Percentiles rank a stretch among this genome's conserved stretches.
These are phyloP conservation scores for Tylopilus plumbeoviolaceoides DNA, from an alignment of 768 basidiomycete species.

Conservation along the genomic window DNA sequence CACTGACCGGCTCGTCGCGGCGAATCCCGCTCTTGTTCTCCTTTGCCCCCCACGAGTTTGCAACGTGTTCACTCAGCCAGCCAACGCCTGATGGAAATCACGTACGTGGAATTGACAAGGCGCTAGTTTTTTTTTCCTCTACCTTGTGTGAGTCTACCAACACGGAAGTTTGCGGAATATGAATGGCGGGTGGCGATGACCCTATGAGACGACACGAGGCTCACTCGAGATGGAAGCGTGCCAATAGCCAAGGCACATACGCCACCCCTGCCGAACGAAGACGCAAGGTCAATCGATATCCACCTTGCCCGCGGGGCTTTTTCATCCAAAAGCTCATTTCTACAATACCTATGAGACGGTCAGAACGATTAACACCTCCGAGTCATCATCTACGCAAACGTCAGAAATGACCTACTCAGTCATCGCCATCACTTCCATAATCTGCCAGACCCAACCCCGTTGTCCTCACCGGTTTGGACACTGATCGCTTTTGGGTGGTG, in stretches of 20 bases:
- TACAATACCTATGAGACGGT: conserved; percentile 3
- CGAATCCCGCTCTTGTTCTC: neutral
- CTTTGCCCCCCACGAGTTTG: conserved; percentile 9
- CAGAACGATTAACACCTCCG: conserved; percentile 1
- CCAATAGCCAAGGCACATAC: conserved; percentile 21
- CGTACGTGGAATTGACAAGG: conserved; percentile 12
- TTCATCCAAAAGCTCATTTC: neutral
- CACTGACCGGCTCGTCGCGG: neutral
- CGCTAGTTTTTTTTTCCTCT: neutral
- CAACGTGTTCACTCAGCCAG: conserved; percentile 21
- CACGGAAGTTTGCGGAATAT: neutral
- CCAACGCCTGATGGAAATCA: conserved; percentile 14
- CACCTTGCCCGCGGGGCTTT: neutral
- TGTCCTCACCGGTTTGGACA: conserved; percentile 26
- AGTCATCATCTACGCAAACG: neutral
- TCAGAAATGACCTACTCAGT: conserved; percentile 21
- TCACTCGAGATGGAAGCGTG: conserved; percentile 12
- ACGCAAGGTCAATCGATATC: neutral
- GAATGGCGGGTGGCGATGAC: conserved; percentile 19
- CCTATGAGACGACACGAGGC: conserved; percentile 22
- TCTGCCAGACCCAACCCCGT: conserved; percentile 61
- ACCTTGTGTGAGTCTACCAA: neutral
- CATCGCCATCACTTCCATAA: conserved; percentile 76
- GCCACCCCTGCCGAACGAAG: conserved; percentile 7
- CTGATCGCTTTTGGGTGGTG: conserved; percentile 19